Conservation (phyloP, 495 filamentous ascomycete species). For the Neurospora sp. region DNA sequence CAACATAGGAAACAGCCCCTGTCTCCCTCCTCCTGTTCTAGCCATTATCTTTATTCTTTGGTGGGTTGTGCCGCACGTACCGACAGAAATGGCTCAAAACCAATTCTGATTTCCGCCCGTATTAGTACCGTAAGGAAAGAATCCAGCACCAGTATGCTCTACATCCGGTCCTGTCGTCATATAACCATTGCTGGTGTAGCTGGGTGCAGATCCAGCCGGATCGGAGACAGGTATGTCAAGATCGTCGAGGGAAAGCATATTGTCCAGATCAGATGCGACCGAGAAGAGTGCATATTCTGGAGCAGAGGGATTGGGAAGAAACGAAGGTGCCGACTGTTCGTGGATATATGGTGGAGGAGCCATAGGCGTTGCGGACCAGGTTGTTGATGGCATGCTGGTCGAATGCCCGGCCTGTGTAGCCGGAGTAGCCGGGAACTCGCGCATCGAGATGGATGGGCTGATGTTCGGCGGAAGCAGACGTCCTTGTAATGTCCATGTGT, state of each 20-base stretch:
- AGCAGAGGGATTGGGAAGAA: not conserved
- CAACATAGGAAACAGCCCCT: not conserved
- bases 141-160: not conserved
- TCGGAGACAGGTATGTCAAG: not conserved
- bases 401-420: not conserved
- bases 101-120: not conserved
- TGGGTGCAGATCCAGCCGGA: not conserved
- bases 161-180: not conserved
- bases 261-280: not conserved
- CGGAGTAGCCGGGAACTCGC: not conserved
- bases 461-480: not conserved
- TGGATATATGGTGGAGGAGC: not conserved
- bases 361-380: not conserved
- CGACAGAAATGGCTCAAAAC: not conserved
- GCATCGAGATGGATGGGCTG: not conserved
- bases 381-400: not conserved
- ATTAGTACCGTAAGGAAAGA: not conserved
- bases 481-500: constrained; percentile 5
- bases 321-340: not conserved
- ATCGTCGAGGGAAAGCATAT: not conserved
- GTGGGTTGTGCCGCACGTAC: not conserved
- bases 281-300: not conserved
- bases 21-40: not conserved
- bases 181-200: not conserved
- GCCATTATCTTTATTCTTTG: not conserved